Evolutionary conservation across 768 basidiomycete genomes (phyloP).

Genomic region (Agaricus subrufescens): DNA sequence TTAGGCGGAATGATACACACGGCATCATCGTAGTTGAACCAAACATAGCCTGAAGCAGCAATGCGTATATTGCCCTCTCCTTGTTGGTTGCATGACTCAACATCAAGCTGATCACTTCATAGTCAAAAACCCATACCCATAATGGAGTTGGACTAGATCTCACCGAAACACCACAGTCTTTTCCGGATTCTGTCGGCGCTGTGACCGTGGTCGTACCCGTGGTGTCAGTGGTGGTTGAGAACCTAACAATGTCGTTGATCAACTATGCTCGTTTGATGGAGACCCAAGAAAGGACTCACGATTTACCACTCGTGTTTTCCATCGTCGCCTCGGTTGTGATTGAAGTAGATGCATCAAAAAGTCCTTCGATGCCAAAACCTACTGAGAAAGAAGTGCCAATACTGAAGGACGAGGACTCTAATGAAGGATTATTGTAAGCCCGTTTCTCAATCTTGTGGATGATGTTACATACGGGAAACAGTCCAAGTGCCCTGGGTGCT

Average conservation of each 20-base stretch:
- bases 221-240: too few relatives aligned
- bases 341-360: neutral
- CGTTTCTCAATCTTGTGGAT: neutral
- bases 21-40: slow-evolving; percentile 15
- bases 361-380: neutral
- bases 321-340: neutral
- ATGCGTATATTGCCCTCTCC: slow-evolving; percentile 7
- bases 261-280: too few relatives aligned
- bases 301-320: neutral
- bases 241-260: too few relatives aligned
- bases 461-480: neutral
- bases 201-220: too few relatives aligned
- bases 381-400: neutral
- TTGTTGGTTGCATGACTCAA: slow-evolving; percentile 7
- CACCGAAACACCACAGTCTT: neutral
- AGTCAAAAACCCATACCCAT: neutral
- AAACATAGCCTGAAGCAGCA: slow-evolving; percentile 12
- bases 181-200: neutral
- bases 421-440: too few relatives aligned
- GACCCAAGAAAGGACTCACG: neutral
- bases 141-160: neutral
- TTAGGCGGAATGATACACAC: neutral
- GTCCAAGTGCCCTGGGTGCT: neutral
- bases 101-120: neutral
- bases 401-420: neutral